phyloP scores from a whole-genome alignment of 345 rosid genomes.

The Raphanus sativus region DNA sequence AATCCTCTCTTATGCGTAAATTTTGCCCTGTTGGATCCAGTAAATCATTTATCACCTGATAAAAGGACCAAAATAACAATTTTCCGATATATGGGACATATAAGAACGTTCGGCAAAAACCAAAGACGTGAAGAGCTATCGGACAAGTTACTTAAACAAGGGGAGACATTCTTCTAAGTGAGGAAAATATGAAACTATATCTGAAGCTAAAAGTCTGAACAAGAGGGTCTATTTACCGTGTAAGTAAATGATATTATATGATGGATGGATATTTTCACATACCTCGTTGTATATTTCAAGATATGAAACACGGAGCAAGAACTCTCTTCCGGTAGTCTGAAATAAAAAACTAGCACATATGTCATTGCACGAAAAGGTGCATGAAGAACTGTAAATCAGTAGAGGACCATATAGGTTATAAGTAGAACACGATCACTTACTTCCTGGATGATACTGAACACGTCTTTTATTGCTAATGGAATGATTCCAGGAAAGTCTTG shows the following conservation, averaged over 20 bases:
- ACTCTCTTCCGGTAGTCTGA: constrained; percentile 99
- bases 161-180: background rate
- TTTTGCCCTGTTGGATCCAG: constrained; percentile 99
- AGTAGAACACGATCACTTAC: constrained; percentile 48
- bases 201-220: constrained; percentile 5
- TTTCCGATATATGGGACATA: background rate
- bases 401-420: background rate
- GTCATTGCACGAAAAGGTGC: background rate
- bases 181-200: background rate
- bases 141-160: constrained; percentile 11
- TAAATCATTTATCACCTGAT: constrained; percentile 97
- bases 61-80: constrained; percentile 34
- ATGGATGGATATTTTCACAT: constrained; percentile 29
- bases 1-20: constrained; percentile 98
- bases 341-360: constrained; percentile 13
- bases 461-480: constrained; percentile 98
- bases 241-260: constrained; percentile 13
- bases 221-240: background rate
- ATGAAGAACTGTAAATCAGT: constrained; percentile 17
- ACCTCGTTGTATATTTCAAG: constrained; percentile 99
- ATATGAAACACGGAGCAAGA: constrained; percentile 94
- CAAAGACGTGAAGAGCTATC: constrained; percentile 3
- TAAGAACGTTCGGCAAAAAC: background rate
- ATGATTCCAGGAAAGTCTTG: constrained; percentile 91
- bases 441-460: constrained; percentile 96